Evolutionary conservation across 768 basidiomycete genomes (phyloP).

Genomic region (Tricholoma hemisulphureum): DNA sequence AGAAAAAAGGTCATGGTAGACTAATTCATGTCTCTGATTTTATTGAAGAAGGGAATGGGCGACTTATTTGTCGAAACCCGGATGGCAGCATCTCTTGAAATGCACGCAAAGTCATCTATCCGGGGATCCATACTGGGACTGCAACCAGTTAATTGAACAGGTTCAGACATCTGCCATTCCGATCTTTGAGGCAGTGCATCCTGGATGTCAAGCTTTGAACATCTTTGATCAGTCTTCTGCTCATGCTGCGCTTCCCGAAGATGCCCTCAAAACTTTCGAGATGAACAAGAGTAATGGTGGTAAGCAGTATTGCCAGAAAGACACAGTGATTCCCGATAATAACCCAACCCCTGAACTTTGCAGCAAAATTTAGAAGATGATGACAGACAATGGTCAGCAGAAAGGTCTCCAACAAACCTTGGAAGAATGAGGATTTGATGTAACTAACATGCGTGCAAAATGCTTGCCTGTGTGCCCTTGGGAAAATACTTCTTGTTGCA

Average conservation of each 20-base stretch:
- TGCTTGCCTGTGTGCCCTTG: neutral
- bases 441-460: slow-evolving; percentile 1
- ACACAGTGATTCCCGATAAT: slow-evolving; percentile 20
- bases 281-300: slow-evolving; percentile 26
- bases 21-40: slow-evolving; percentile 37
- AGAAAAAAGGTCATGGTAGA: slow-evolving; percentile 28
- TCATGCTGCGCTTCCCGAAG: slow-evolving; percentile 21
- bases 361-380: slow-evolving; percentile 2
- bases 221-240: no score
- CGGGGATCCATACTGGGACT: slow-evolving; percentile 36
- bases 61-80: slow-evolving; percentile 17
- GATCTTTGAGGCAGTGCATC: slow-evolving; percentile 29
- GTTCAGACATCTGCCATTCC: slow-evolving; percentile 22
- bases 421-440: slow-evolving; percentile 2
- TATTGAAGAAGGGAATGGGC: slow-evolving; percentile 25
- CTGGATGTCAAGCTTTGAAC: slow-evolving; percentile 17
- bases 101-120: slow-evolving; percentile 30
- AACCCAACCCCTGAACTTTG: slow-evolving; percentile 4
- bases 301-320: slow-evolving; percentile 18
- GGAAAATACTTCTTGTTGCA: neutral
- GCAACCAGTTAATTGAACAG: slow-evolving; percentile 27
- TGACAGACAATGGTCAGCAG: neutral
- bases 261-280: slow-evolving; percentile 21
- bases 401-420: slow-evolving; percentile 2
- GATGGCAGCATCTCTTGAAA: slow-evolving; percentile 21